Conservation (phyloP, 2,329 filamentous ascomycete species). For the Epichloe hybrida region DNA sequence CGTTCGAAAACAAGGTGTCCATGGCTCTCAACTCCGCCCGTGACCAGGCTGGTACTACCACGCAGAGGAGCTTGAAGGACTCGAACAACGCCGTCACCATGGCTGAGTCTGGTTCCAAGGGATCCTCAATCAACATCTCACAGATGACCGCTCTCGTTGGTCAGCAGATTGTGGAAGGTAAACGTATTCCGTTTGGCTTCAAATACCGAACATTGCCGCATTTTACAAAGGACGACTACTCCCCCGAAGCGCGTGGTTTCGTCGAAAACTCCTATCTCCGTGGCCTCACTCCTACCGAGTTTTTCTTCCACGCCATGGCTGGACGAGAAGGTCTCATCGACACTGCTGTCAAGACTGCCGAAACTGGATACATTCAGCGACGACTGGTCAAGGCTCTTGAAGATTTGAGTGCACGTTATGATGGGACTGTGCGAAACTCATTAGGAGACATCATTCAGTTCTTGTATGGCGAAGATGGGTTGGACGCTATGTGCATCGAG, state of each 20-base stretch:
- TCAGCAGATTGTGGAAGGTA: slow-evolving; percentile 95
- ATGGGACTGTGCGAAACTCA: slow-evolving; percentile 93
- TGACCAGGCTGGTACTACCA: slow-evolving; percentile 89
- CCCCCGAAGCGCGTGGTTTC: slow-evolving; percentile 84
- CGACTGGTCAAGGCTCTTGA: slow-evolving; percentile 96
- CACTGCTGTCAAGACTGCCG: slow-evolving; percentile 97
- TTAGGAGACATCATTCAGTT: slow-evolving; percentile 95
- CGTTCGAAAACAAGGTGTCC: slow-evolving; percentile 94
- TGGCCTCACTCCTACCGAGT: slow-evolving; percentile 87
- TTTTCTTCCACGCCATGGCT: slow-evolving; percentile 99
- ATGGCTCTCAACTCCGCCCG: slow-evolving; percentile 88
- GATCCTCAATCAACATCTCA: slow-evolving; percentile 97
- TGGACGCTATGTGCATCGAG: slow-evolving; percentile 89
- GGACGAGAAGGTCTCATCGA: slow-evolving; percentile 99
- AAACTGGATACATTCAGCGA: slow-evolving; percentile 98
- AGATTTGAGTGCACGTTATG: slow-evolving; percentile 94
- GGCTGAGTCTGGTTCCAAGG: slow-evolving; percentile 94
- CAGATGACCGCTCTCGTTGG: slow-evolving; percentile 98
- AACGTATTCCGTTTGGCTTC: slow-evolving; percentile 98
- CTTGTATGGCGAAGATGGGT: slow-evolving; percentile 91
- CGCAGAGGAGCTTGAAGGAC: slow-evolving; percentile 86
- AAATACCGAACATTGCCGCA: slow-evolving; percentile 95
- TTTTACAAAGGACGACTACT: slow-evolving; percentile 99
- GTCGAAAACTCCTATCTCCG: slow-evolving; percentile 98
- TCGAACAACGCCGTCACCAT: slow-evolving; percentile 94